Conservation (phyloP, 106 monocot species). For the Acorus calamus region DNA sequence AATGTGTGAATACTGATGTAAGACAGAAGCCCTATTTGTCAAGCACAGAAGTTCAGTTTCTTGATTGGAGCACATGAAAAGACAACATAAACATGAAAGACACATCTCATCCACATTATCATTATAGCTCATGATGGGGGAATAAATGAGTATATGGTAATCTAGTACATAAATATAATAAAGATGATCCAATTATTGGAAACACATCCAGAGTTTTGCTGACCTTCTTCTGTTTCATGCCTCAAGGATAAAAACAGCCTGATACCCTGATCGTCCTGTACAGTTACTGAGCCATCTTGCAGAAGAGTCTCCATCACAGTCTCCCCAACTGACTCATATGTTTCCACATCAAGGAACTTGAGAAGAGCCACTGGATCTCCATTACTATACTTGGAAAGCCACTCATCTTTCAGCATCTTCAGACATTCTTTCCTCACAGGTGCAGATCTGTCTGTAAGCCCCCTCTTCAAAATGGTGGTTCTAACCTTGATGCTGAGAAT, state of each 20-base stretch:
- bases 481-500: slow-evolving; percentile 76
- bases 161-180: background rate
- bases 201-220: background rate
- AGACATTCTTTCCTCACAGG: slow-evolving; percentile 63
- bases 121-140: too few species aligned
- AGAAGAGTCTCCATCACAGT: slow-evolving; percentile 60
- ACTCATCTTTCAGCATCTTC: slow-evolving; percentile 87
- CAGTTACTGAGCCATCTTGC: slow-evolving; percentile 40
- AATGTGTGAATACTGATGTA: too few species aligned
- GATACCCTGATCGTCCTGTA: slow-evolving; percentile 45
- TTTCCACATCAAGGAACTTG: slow-evolving; percentile 87
- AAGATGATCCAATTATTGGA: too few species aligned
- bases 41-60: too few species aligned
- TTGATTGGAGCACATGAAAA: too few species aligned
- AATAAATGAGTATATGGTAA: too few species aligned
- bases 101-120: too few species aligned
- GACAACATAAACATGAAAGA: too few species aligned
- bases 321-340: slow-evolving; percentile 88
- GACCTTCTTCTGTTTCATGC: slow-evolving; percentile 38
- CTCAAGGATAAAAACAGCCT: slow-evolving; percentile 37
- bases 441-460: slow-evolving; percentile 66
- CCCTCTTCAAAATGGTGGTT: slow-evolving; percentile 76
- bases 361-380: slow-evolving; percentile 61
- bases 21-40: too few species aligned
- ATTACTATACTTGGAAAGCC: slow-evolving; percentile 65